Conservation (phyloP, 495 filamentous ascomycete genomes). For the Tetracladium setigerum region DNA sequence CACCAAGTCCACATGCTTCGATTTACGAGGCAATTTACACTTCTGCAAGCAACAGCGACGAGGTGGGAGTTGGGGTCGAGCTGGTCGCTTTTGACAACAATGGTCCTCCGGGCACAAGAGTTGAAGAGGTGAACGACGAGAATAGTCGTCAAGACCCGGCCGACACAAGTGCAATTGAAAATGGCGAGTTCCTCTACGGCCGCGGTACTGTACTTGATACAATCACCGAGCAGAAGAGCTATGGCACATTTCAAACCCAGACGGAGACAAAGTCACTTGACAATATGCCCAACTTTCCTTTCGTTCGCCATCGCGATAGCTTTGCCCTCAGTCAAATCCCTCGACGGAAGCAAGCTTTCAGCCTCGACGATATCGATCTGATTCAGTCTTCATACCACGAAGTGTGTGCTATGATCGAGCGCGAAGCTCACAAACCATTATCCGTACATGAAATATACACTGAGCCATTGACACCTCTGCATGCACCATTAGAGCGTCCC, state of each 20-base stretch:
- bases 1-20: constrained; percentile 28
- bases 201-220: constrained; percentile 31
- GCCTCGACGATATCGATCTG: constrained; percentile 29
- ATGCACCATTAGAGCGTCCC: constrained; percentile 22
- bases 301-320: constrained; percentile 16
- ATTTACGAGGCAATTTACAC: constrained; percentile 29
- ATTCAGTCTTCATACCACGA: constrained; percentile 27
- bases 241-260: constrained; percentile 16
- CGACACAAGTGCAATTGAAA: background rate
- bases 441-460: constrained; percentile 27
- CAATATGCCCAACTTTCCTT: constrained; percentile 6
- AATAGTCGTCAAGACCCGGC: constrained; percentile 6
- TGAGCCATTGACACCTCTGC: constrained; percentile 27
- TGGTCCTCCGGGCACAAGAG: background rate
- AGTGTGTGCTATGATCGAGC: constrained; percentile 20
- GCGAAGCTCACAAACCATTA: constrained; percentile 25
- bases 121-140: constrained; percentile 17
- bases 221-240: constrained; percentile 32
- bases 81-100: background rate
- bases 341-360: constrained; percentile 24
- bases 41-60: constrained; percentile 23
- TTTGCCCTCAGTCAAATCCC: constrained; percentile 14
- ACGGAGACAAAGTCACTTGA: constrained; percentile 10
- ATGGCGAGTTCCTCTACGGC: constrained; percentile 30
- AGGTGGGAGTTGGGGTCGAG: background rate